These are phyloP conservation scores for Sporobolomyces phaffii DNA, from an alignment of 768 basidiomycete species.

Conservation along the genomic window DNA sequence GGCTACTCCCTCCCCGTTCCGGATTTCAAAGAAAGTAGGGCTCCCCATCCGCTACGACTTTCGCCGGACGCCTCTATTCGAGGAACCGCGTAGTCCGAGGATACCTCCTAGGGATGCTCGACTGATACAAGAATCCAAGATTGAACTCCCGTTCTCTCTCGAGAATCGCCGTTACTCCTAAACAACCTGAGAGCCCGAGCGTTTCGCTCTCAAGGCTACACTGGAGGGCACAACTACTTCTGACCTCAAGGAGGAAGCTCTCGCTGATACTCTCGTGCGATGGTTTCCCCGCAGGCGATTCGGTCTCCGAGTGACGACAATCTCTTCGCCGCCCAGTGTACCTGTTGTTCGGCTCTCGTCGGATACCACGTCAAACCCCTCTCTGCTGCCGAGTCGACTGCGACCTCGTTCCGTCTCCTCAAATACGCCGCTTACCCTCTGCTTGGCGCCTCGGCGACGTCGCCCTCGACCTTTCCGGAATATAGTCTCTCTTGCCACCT, in stretches of 20 bases:
- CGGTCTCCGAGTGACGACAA: conserved; percentile 20
- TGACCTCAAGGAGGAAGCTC: too few relatives aligned
- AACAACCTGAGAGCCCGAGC: conserved; percentile 84
- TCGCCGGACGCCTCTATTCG: conserved; percentile 48
- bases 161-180: conserved; percentile 51
- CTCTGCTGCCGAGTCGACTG: conserved; percentile 56
- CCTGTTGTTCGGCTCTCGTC: conserved; percentile 35
- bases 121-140: conserved; percentile 98
- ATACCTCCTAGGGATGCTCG: conserved; percentile 46
- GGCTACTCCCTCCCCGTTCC: conserved; percentile 29
- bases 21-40: conserved; percentile 93
- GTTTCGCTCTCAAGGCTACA: conserved; percentile 77
- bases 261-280: conserved; percentile 33
- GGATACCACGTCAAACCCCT: conserved; percentile 79
- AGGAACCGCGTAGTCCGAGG: conserved; percentile 34
- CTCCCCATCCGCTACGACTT: conserved; percentile 65
- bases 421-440: conserved; percentile 36
- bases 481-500: conserved; percentile 54
- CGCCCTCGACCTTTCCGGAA: conserved; percentile 30
- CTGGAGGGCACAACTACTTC: conserved; percentile 62
- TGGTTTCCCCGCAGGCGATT: neutral
- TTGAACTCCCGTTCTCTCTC: conserved; percentile 46
- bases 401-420: conserved; percentile 56
- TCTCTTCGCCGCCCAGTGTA: conserved; percentile 29
- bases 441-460: neutral